Percentiles rank a stretch among this genome's conserved stretches.
Evolutionary conservation across 2,329 filamentous ascomycete genomes (phyloP).

Genomic region (Claviceps purpurea): DNA sequence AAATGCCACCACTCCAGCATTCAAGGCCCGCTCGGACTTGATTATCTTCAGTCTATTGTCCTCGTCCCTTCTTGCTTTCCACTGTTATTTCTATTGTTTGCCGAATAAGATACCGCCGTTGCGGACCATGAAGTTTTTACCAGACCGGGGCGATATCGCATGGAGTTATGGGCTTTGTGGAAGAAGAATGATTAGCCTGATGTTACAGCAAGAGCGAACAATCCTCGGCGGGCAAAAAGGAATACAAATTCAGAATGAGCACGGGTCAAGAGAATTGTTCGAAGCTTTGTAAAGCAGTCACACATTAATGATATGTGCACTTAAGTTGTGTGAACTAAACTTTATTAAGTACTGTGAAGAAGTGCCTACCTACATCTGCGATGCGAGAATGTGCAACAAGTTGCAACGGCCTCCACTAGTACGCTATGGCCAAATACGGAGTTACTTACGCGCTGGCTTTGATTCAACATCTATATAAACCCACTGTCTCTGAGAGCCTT

Average conservation of each 20-base stretch:
- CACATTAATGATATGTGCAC: too few relatives aligned
- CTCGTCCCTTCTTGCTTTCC: too few relatives aligned
- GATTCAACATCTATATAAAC: conserved; percentile 13
- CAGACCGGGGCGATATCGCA: neutral
- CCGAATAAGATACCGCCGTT: neutral
- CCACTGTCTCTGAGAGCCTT: conserved; percentile 31
- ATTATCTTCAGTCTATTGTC: too few relatives aligned
- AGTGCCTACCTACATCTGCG: too few relatives aligned
- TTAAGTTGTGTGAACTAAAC: too few relatives aligned
- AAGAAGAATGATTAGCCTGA: neutral
- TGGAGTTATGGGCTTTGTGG: neutral
- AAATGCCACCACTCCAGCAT: neutral
- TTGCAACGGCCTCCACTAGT: too few relatives aligned
- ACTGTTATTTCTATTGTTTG: too few relatives aligned
- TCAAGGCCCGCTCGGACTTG: neutral
- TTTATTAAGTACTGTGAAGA: too few relatives aligned
- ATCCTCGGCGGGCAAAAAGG: too few relatives aligned
- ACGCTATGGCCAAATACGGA: neutral
- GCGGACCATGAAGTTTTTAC: neutral
- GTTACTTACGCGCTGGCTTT: neutral
- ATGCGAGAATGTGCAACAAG: too few relatives aligned
- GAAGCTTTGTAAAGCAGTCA: too few relatives aligned
- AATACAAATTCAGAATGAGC: too few relatives aligned
- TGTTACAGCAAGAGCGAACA: neutral
- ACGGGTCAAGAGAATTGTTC: neutral